phyloP scores from a whole-genome alignment of 2,329 filamentous ascomycete genomes.

The Phialemoniopsis sp. region DNA sequence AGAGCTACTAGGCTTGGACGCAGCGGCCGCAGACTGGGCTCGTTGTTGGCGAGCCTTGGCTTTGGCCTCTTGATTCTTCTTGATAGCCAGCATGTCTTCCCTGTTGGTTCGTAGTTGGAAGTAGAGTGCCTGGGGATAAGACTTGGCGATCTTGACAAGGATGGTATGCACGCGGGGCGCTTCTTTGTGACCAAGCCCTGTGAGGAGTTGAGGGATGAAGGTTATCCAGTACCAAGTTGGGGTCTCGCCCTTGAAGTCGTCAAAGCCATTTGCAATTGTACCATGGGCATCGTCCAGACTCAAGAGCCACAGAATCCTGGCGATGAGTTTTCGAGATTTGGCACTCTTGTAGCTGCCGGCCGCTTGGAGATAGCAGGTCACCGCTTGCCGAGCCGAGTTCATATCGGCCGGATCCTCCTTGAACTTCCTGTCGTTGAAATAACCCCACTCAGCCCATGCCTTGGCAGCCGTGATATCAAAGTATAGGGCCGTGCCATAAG shows the following conservation, averaged over 20 bases:
- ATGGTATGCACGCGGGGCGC: conserved; percentile 82
- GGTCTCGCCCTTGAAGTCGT: conserved; percentile 95
- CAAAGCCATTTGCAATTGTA: conserved; percentile 79
- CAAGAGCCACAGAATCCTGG: conserved; percentile 90
- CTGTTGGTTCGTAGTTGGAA: conserved; percentile 90
- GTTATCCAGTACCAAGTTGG: conserved; percentile 99
- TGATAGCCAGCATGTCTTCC: conserved; percentile 90
- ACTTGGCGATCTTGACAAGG: conserved; percentile 88
- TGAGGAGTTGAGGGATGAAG: conserved; percentile 93
- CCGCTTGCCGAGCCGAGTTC: conserved; percentile 80
- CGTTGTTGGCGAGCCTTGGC: conserved; percentile 53
- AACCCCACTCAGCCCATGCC: conserved; percentile 98
- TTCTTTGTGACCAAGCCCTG: conserved; percentile 87
- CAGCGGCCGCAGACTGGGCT: conserved; percentile 14
- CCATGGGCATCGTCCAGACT: conserved; percentile 89
- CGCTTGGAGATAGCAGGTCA: conserved; percentile 95
- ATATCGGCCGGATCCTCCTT: conserved; percentile 83
- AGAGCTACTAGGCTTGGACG: conserved; percentile 36
- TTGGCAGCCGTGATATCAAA: conserved; percentile 95
- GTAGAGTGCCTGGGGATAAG: conserved; percentile 92
- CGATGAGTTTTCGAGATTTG: conserved; percentile 90
- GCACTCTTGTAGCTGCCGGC: conserved; percentile 95
- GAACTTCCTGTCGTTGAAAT: conserved; percentile 95
- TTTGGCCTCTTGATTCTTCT: conserved; percentile 80
- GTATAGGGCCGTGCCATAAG: conserved; percentile 91